phyloP scores from a whole-genome alignment of 1,284 basidiomycete species.

The Cronartium quercuum region DNA sequence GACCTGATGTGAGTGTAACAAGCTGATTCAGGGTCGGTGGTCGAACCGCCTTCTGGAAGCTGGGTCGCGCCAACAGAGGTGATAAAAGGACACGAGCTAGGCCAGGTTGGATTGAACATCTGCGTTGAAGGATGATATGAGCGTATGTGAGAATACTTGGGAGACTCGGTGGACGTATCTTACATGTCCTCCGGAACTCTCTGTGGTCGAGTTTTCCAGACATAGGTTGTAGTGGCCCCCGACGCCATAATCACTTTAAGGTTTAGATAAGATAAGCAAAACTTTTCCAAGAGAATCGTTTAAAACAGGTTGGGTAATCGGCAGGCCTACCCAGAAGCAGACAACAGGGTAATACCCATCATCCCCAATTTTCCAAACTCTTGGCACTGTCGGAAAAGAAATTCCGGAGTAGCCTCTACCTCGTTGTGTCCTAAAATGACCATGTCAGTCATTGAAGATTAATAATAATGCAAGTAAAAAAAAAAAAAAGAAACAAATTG shows the following conservation, averaged over 20 bases:
- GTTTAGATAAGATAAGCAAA: no score
- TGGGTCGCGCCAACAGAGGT: constrained; percentile 60
- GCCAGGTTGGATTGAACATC: constrained; percentile 57
- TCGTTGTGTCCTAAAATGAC: constrained; percentile 50
- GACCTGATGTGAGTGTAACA: constrained; percentile 55
- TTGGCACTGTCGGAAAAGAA: constrained; percentile 56
- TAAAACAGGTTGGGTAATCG: constrained; percentile 10
- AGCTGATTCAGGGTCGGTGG: constrained; percentile 51
- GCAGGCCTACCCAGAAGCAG: constrained; percentile 50
- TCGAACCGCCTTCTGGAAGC: constrained; percentile 51
- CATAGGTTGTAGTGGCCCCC: constrained; percentile 53
- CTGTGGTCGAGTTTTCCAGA: constrained; percentile 46
- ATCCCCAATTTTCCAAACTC: constrained; percentile 58
- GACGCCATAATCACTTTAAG: constrained; percentile 54
- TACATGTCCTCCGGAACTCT: constrained; percentile 10
- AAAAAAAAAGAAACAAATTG: neutral
- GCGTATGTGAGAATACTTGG: constrained; percentile 33
- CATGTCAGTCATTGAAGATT: no score
- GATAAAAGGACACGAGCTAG: constrained; percentile 58
- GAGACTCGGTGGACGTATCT: constrained; percentile 18
- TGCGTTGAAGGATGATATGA: constrained; percentile 31
- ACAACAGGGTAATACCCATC: constrained; percentile 56
- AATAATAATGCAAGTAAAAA: no score
- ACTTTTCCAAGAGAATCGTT: no score
- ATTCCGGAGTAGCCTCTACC: constrained; percentile 52